phyloP scores from a whole-genome alignment of 73 alveolate genomes.

The Uronychia setigera region DNA sequence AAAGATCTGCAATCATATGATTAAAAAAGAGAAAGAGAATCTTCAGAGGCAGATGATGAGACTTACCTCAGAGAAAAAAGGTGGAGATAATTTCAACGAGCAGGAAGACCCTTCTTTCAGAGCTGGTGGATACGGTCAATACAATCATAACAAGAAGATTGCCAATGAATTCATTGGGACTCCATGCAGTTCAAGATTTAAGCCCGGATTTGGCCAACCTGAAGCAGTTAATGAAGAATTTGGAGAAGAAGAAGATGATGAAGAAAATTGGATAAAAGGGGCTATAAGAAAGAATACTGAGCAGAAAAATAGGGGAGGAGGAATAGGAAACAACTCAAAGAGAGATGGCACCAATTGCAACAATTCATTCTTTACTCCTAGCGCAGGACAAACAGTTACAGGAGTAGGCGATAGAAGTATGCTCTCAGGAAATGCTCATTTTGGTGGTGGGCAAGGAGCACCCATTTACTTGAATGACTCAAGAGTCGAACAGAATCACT shows the following conservation, averaged over 20 bases:
- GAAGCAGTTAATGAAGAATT: neutral
- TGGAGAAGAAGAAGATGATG: constrained; percentile 1
- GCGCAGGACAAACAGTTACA: neutral
- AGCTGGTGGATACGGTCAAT: neutral
- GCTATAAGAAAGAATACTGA: neutral
- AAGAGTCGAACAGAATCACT: neutral
- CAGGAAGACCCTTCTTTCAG: too few relatives aligned
- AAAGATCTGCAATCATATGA: neutral
- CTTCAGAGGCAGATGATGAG: neutral
- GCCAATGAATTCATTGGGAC: neutral
- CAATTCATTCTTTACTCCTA: neutral
- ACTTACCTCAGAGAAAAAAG: neutral
- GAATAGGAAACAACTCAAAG: neutral
- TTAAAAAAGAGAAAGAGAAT: neutral
- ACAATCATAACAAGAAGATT: neutral
- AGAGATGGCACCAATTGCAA: too few relatives aligned
- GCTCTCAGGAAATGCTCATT: neutral
- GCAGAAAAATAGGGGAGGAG: neutral
- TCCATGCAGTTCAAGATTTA: neutral
- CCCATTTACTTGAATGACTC: neutral
- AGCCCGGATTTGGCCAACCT: neutral
- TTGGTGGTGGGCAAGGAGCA: too few relatives aligned
- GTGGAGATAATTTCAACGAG: neutral
- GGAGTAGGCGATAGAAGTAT: neutral
- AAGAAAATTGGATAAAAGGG: neutral